Base-by-base conservation (phyloP, 345 rosid genomes). In the Orychophragmus violaceus region DNA sequence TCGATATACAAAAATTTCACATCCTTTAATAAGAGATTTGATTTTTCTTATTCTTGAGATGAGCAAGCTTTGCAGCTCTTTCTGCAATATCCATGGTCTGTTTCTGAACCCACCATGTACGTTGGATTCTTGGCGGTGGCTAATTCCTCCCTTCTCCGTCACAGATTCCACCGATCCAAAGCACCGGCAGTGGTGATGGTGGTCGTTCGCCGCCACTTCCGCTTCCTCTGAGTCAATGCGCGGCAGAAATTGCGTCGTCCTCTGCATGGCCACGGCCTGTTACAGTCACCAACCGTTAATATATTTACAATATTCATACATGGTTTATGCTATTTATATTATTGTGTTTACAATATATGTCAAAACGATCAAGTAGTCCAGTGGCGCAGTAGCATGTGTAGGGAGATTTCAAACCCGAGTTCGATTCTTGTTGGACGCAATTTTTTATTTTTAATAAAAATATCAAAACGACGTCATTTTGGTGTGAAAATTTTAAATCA, bases 61-160 rank as follows among this genome's bases (percentile, higher is more conserved):
- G 79, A 57, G 83, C 97, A 89, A 12, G 25, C 88, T 2, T 84
- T 79, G 69, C 98, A 92, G 68, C 98, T 92, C 83, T 89, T 86
- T 79, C 95, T 78, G 81, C 98, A 93, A 48, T 23, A 72, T 41
- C 98, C 97, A 2, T 12, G 5, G n/a, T 69, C 13, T 9, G 35
- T 71, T 4, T 63, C 70, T 3, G 81, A 51, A 60, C 97, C 98
- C 19, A 86, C 82, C 97, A 93, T 90, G 56, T 82, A 90, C 0
- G 8, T 9, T 21, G 88, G 94, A 72, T 90, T 93, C 85, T 80
- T 90, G 59, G 24, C 12, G 39, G 30, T 2, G 66, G 61, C 25
- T 55, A 66, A 8, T 62, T 71, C 52, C 48, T 68, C 0, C 3
- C 55, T 58, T 65, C 60, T n/a, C 13, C 66, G 22, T 2, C 66